Evolutionary conservation across 2,329 filamentous ascomycete genomes (phyloP).

Genomic region (Scedosporium minutisporum): DNA sequence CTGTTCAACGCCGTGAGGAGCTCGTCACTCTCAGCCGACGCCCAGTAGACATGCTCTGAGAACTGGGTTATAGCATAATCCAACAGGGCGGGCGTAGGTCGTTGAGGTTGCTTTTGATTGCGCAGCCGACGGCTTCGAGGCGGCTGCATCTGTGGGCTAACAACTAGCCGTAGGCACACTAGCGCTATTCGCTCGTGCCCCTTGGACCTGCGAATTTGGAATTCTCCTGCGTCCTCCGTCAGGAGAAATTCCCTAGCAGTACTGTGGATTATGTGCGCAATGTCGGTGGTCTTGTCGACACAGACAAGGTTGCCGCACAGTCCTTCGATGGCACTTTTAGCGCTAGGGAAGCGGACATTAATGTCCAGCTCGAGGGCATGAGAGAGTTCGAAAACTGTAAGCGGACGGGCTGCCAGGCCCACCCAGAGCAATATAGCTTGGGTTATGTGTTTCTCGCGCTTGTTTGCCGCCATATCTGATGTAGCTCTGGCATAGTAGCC

Average conservation of each 20-base stretch:
- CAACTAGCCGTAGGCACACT: not conserved
- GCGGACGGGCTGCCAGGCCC: slow-evolving; percentile 12
- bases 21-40: slow-evolving; percentile 9
- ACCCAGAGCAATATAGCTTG: slow-evolving; percentile 19
- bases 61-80: not conserved
- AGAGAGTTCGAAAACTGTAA: slow-evolving; percentile 17
- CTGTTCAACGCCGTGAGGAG: slow-evolving; percentile 13
- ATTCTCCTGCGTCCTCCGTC: too few species aligned
- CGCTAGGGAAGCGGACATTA: slow-evolving; percentile 12
- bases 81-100: not conserved
- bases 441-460: slow-evolving; percentile 16
- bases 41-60: not conserved
- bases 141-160: not conserved
- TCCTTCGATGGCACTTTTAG: slow-evolving; percentile 14
- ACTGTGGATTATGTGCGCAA: too few species aligned
- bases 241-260: too few species aligned
- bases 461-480: slow-evolving; percentile 16
- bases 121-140: not conserved
- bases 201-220: too few species aligned
- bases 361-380: slow-evolving; percentile 19
- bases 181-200: not conserved
- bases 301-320: slow-evolving; percentile 21
- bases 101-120: not conserved
- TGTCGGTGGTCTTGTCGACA: too few species aligned
- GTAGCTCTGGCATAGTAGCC: slow-evolving; percentile 15